These are phyloP conservation scores for Talaromyces wortmannii DNA, from an alignment of 495 filamentous ascomycete genomes.

Conservation along the genomic window DNA sequence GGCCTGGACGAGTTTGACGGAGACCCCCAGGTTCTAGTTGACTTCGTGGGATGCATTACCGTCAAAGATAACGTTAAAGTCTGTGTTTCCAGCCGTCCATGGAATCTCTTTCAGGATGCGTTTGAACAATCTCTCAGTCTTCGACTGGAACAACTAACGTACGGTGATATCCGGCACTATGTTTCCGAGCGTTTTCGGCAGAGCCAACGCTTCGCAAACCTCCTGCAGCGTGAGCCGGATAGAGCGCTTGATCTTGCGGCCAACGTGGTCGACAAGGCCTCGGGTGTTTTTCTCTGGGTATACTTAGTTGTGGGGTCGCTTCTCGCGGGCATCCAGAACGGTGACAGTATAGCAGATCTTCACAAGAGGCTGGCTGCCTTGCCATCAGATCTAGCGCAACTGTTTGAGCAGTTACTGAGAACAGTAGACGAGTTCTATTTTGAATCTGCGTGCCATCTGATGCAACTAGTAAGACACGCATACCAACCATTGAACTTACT, in stretches of 20 bases:
- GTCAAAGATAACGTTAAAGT: slow-evolving; percentile 27
- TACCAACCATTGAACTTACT: too few relatives aligned
- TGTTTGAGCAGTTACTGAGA: slow-evolving; percentile 7
- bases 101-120: slow-evolving; percentile 32
- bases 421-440: neutral
- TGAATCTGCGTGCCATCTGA: too few relatives aligned
- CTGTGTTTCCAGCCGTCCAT: slow-evolving; percentile 45
- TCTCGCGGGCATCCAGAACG: slow-evolving; percentile 18
- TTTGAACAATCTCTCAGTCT: slow-evolving; percentile 17
- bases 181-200: slow-evolving; percentile 11
- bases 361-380: slow-evolving; percentile 11
- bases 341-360: slow-evolving; percentile 15
- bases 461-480: too few relatives aligned
- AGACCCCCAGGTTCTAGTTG: slow-evolving; percentile 15
- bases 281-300: slow-evolving; percentile 38
- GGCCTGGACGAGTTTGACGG: slow-evolving; percentile 34
- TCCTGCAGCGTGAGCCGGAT: neutral
- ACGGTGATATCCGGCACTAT: slow-evolving; percentile 21
- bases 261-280: slow-evolving; percentile 14
- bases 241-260: slow-evolving; percentile 2
- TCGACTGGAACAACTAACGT: slow-evolving; percentile 21
- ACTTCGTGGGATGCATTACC: slow-evolving; percentile 8
- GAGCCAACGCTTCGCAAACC: neutral
- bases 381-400: slow-evolving; percentile 16
- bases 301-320: slow-evolving; percentile 21